Percentiles rank a stretch among this genome's conserved stretches.
phyloP scores from a whole-genome alignment of 176 grass and related monocot genomes.

The Oryza nivara region DNA sequence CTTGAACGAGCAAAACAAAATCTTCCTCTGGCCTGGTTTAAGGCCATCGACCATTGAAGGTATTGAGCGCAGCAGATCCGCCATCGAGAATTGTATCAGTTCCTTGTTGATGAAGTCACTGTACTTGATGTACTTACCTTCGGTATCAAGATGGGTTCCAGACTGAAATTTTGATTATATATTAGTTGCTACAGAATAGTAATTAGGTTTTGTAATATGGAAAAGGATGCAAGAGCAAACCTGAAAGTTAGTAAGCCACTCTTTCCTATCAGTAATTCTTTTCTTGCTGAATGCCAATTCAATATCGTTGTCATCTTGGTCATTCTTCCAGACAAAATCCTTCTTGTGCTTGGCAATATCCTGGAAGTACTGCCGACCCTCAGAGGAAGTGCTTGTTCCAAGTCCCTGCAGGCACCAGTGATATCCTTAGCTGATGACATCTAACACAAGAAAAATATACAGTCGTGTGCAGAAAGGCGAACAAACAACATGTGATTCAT shows the following conservation, averaged over 20 bases:
- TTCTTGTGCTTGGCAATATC: conserved; percentile 57
- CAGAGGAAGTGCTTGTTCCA: conserved; percentile 77
- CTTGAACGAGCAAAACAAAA: conserved; percentile 91
- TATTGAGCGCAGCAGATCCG: conserved; percentile 87
- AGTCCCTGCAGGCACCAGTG: conserved; percentile 52
- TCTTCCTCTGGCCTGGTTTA: conserved; percentile 89
- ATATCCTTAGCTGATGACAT: not conserved
- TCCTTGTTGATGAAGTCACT: conserved; percentile 97
- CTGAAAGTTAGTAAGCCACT: conserved; percentile 80
- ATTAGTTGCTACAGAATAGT: conserved; percentile 25
- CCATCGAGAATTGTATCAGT: conserved; percentile 85
- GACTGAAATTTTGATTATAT: conserved; percentile 44
- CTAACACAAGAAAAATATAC: not conserved
- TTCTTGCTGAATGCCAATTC: conserved; percentile 96
- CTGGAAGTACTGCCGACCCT: conserved; percentile 70
- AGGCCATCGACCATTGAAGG: conserved; percentile 94
- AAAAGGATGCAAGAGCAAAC: conserved; percentile 35
- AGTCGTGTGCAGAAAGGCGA: not conserved
- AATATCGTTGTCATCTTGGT: conserved; percentile 65
- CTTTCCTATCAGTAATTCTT: conserved; percentile 70
- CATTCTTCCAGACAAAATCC: conserved; percentile 69
- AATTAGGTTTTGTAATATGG: not conserved
- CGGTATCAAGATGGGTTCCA: conserved; percentile 78
- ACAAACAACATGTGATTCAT: not conserved
- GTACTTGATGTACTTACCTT: conserved; percentile 63